Evolutionary conservation across 768 basidiomycete species (phyloP), one percentile per base, ranked within the genome.

Genomic region (Macrolepiota dolichaula): DNA sequence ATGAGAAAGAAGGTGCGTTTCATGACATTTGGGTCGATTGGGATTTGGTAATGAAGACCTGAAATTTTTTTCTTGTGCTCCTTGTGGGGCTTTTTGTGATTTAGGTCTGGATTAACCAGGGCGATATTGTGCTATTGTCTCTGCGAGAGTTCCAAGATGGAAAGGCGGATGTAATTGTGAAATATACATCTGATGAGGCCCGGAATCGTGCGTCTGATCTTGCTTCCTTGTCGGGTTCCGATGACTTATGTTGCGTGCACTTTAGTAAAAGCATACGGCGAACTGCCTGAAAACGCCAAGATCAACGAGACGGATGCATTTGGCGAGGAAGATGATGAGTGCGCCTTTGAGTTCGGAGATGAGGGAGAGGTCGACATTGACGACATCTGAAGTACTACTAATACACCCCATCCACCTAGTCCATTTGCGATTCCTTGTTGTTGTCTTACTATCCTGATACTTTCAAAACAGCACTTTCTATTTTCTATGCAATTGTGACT

Each of bases 51-150:
- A 17, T 44, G 42, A 44, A 44, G 17, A n/a, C 29, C 42, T 12
- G 19, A 57, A 42, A n/a, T 50, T 24, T 61, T 36, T 59, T 55
- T 19, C 65, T 12, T 36, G 46, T 46, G 6, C 11, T 22, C 15
- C n/a, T n/a, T n/a, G n/a, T n/a, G n/a, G n/a, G 46, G 11, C 2
- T 32, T 7, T 44, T 22, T 19, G 42, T 44, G 42, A 17, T 22
- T 27, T 38, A 98, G 96, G 95, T 98, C 70, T 98, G 96, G 96
- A 98, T 98, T 72, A 97, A 96, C 73, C 94, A 97, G 69, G 96
- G 96, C 69, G 96, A 98, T 71, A 98, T 98, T 70, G 87, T 98
- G 55, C 79, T 98, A 47, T 80, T 98, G 19, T 98, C 95, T 29
- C 82, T 99, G 52, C 92, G 97, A 65, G 97, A 98, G 54, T 99